Evolutionary conservation across 768 basidiomycete species (phyloP), one percentile per base, ranked within the genome.

Genomic region (Leccinum sublutescens): DNA sequence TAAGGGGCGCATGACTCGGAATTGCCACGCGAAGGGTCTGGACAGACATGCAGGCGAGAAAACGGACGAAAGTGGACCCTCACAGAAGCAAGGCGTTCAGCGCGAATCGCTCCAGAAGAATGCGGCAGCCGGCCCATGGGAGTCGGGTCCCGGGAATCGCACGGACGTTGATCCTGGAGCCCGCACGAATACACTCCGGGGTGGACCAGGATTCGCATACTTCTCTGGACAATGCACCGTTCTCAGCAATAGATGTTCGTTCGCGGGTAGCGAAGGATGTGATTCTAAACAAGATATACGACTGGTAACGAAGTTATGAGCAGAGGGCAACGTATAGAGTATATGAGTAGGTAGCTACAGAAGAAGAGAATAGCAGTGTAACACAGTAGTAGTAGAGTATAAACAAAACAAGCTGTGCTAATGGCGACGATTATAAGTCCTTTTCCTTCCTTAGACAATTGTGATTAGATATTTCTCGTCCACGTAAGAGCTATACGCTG

Each of bases 381-480:
- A 25, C 55, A 56, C 14, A 21, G 23, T 7, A 52, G 36, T 12
- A 43, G 43, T 56, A 47, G n/a, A 45, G 23, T 50, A 51, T 51
- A 59, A 56, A 51, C 45, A 60, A 47, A 52, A 58, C 59, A 57
- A 29, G 23, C 36, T 23, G 43, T 33, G 48, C 47, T 33, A 63
- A 54, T 23, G 59, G 56, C 51, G 50, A 62, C 43, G 38, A 51
- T 57, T 62, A 23, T 47, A 69, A 45, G 59, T 59, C 43, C 58
- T 29, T 31, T 64, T 66, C 69, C 62, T 64, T 67, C 61, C 61
- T 48, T 60, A 19, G 52, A 63, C 34, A 19, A 34, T 38, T 54
- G 57, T 54, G 60, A 69, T 69, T 68, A 71, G 54, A 60, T 62
- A 12, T 31, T n/a, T 38, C 23, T 54, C 50, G 40, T 55, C 45